These are phyloP conservation scores for Fusarium sp. DNA, from an alignment of 2,329 filamentous ascomycete genomes.

Conservation along the genomic window DNA sequence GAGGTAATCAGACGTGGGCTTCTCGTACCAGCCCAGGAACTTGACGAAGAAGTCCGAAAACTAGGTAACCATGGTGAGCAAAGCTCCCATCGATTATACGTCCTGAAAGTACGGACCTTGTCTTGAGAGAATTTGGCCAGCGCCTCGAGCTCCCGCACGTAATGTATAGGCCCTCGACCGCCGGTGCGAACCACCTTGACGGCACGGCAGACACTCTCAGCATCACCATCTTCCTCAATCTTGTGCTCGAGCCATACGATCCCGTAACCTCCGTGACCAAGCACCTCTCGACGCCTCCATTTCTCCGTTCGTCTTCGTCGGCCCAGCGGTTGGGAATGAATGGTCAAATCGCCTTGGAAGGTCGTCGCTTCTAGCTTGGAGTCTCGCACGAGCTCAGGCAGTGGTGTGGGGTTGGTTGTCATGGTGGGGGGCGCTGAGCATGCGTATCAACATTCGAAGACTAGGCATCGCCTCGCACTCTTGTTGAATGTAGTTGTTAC, in stretches of 20 bases:
- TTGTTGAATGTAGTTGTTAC: neutral
- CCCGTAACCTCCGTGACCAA: neutral
- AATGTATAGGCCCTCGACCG: neutral
- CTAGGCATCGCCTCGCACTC: neutral
- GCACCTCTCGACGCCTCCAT: neutral
- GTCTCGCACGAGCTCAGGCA: neutral
- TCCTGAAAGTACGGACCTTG: neutral
- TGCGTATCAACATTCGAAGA: neutral
- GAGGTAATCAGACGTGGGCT: neutral
- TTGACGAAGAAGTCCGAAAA: neutral
- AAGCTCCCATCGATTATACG: no score
- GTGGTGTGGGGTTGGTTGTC: neutral
- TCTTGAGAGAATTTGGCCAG: neutral
- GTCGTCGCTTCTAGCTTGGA: neutral
- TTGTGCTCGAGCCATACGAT: neutral
- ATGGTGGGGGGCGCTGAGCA: neutral
- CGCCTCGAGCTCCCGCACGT: neutral
- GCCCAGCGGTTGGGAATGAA: neutral
- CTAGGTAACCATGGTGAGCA: no score
- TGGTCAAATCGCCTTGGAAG: neutral
- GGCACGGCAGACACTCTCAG: neutral
- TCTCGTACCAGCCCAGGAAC: neutral
- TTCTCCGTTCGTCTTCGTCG: neutral
- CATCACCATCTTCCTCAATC: neutral
- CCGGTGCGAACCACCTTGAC: neutral